Conservation (phyloP, 1,284 basidiomycete species). For the Porodaedalea pini region DNA sequence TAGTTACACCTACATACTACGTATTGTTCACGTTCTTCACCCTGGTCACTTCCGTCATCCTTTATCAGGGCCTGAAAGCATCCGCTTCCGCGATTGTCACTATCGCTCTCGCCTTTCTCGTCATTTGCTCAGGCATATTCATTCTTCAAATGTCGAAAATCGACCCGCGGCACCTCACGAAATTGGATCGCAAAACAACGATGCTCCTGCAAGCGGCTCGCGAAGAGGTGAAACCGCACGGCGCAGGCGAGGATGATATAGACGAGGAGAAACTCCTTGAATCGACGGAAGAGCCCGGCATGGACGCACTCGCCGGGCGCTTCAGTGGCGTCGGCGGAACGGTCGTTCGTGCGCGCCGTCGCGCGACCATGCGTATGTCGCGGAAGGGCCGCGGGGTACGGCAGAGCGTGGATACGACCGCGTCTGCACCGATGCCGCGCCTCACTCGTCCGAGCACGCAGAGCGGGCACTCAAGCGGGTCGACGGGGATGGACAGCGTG, state of each 20-base stretch:
- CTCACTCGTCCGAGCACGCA: constrained; percentile 1
- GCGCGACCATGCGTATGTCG: constrained; percentile 15
- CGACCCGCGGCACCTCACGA: constrained; percentile 69
- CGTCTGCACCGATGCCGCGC: constrained; percentile 5
- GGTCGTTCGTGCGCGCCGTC: constrained; percentile 42
- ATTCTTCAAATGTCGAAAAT: constrained; percentile 96
- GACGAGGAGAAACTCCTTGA: constrained; percentile 53
- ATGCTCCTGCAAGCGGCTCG: constrained; percentile 79
- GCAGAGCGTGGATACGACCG: constrained; percentile 11
- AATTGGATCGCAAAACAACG: constrained; percentile 81
- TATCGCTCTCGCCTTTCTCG: constrained; percentile 86
- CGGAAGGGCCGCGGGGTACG: not conserved
- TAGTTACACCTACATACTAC: constrained; percentile 57
- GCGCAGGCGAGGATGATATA: constrained; percentile 31
- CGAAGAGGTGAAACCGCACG: constrained; percentile 51
- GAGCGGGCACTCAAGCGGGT: not conserved
- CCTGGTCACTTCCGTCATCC: constrained; percentile 83
- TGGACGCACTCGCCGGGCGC: constrained; percentile 44
- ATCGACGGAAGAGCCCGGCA: constrained; percentile 34
- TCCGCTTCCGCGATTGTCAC: constrained; percentile 78
- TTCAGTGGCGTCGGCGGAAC: constrained; percentile 44
- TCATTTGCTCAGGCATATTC: constrained; percentile 87
- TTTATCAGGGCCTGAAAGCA: constrained; percentile 89
- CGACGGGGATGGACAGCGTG: constrained; percentile 14
- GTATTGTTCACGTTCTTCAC: constrained; percentile 78